Evolutionary conservation across 2,329 filamentous ascomycete genomes (phyloP).

Genomic region (Fusarium anguioides): DNA sequence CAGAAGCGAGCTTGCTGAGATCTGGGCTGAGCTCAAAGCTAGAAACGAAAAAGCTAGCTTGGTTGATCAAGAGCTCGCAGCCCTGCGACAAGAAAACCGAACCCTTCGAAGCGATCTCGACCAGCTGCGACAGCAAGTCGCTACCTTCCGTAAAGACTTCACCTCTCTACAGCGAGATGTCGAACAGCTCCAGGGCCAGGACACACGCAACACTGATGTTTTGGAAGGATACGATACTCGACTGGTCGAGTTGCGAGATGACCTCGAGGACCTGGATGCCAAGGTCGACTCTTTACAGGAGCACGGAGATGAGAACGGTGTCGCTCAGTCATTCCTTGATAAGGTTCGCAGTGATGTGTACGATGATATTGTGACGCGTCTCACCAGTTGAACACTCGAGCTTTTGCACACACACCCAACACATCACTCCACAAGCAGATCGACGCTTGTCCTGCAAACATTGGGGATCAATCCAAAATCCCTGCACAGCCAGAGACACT

Average conservation of each 20-base stretch:
- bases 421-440: neutral
- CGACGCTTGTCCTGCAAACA: too few species aligned
- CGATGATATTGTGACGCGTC: conserved; percentile 13
- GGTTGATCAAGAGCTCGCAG: conserved; percentile 6
- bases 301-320: conserved; percentile 17
- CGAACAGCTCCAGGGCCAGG: conserved; percentile 10
- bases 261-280: conserved; percentile 20
- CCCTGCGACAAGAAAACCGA: conserved; percentile 1
- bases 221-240: conserved; percentile 22
- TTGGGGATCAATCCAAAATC: too few species aligned
- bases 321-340: conserved; percentile 11
- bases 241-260: conserved; percentile 10
- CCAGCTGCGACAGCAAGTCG: neutral
- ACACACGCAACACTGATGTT: conserved; percentile 1
- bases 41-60: conserved; percentile 5
- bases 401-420: neutral
- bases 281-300: conserved; percentile 25
- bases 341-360: conserved; percentile 16
- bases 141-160: neutral
- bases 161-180: conserved; percentile 4
- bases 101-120: neutral
- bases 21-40: conserved; percentile 15
- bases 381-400: neutral
- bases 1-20: neutral
- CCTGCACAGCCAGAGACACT: neutral